Conservation (phyloP, 768 basidiomycete species). For the Tricholoma hemisulphureum region DNA sequence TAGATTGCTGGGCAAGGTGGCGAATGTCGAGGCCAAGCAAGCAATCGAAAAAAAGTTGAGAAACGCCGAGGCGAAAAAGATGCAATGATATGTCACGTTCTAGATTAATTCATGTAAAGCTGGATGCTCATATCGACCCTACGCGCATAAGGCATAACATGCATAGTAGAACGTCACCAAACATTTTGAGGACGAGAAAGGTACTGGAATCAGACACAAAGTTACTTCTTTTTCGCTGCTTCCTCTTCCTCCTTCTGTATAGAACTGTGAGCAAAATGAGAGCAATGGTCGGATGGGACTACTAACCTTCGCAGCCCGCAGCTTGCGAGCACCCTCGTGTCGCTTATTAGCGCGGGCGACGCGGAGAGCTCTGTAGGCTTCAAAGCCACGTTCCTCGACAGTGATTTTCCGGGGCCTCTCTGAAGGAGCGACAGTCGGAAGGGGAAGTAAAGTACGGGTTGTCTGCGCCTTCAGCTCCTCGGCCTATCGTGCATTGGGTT, state of each 20-base stretch:
- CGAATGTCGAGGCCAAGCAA: constrained; percentile 67
- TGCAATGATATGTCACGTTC: constrained; percentile 4
- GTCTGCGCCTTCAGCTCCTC: constrained; percentile 79
- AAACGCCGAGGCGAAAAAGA: constrained; percentile 6
- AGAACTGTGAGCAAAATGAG: constrained; percentile 15
- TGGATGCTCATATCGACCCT: not conserved
- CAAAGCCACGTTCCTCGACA: constrained; percentile 81
- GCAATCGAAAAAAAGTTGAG: constrained; percentile 51
- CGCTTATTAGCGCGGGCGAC: constrained; percentile 76
- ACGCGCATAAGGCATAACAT: constrained; percentile 36
- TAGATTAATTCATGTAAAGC: not conserved
- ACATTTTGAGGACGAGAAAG: constrained; percentile 37
- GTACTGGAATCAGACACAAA: constrained; percentile 24
- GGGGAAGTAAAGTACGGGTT: constrained; percentile 62
- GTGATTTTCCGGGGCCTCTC: constrained; percentile 95
- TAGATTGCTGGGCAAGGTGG: constrained; percentile 77
- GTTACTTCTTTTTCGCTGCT: constrained; percentile 86
- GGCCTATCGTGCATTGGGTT: constrained; percentile 44
- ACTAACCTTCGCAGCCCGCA: constrained; percentile 80
- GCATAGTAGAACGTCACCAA: constrained; percentile 26
- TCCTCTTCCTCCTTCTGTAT: constrained; percentile 87
- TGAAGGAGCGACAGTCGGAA: constrained; percentile 64
- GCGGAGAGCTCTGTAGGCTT: constrained; percentile 89
- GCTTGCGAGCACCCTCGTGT: constrained; percentile 85
- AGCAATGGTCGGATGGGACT: not conserved